A percentile compares a stretch with the other conserved stretches of the same genome.
These are phyloP conservation scores for Cystofilobasidium macerans DNA, from an alignment of 768 basidiomycete species.

Conservation along the genomic window DNA sequence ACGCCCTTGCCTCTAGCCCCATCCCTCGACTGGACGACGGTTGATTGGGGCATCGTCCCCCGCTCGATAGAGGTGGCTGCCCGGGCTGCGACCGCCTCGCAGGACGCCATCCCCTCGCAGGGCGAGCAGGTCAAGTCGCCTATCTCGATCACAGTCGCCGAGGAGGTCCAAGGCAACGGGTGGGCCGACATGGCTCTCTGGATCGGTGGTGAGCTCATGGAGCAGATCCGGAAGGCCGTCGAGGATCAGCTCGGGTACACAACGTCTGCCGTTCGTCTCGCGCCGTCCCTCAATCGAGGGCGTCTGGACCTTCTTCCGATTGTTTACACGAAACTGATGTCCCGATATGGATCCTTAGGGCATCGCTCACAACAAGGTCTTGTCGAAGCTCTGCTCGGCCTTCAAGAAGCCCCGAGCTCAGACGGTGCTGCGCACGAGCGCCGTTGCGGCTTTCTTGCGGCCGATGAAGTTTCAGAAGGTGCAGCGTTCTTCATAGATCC, in stretches of 20 bases:
- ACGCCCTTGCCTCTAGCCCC: constrained; percentile 47
- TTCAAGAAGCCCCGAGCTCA: constrained; percentile 85
- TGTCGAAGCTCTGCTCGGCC: constrained; percentile 88
- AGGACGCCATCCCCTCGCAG: constrained; percentile 5
- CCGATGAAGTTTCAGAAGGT: constrained; percentile 86
- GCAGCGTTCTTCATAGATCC: neutral
- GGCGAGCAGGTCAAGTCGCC: too few relatives aligned
- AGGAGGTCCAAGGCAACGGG: constrained; percentile 31
- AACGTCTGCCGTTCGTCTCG: constrained; percentile 71
- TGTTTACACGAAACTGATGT: too few relatives aligned
- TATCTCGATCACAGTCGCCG: constrained; percentile 22
- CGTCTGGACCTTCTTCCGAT: too few relatives aligned
- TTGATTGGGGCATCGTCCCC: constrained; percentile 15
- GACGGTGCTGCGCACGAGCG: constrained; percentile 71
- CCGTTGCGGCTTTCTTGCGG: constrained; percentile 70
- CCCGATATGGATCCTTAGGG: too few relatives aligned
- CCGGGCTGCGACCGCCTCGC: too few relatives aligned
- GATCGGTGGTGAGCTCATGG: constrained; percentile 77
- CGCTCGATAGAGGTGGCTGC: neutral
- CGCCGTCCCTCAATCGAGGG: too few relatives aligned
- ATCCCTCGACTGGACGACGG: constrained; percentile 34
- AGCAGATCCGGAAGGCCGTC: constrained; percentile 58
- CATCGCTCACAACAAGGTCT: constrained; percentile 81
- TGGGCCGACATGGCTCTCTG: constrained; percentile 92
- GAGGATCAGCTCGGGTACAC: constrained; percentile 69